Evolutionary conservation across 345 rosid genomes (phyloP), one percentile per base, ranked within the genome.

Genomic region (Heritiera littoralis): DNA sequence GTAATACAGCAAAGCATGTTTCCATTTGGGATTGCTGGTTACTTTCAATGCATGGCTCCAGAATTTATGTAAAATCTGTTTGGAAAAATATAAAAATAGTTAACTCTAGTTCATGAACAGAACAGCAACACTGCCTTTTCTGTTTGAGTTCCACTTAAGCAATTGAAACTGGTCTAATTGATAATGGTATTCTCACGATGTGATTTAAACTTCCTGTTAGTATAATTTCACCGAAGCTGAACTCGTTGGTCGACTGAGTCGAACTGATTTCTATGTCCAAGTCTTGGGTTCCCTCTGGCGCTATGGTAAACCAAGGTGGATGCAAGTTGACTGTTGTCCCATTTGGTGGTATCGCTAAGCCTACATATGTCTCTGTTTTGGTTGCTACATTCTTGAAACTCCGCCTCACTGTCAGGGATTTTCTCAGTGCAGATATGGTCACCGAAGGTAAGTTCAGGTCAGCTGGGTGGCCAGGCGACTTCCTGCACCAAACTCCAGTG

Each of bases 371-470:
- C 78, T 93, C 93, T 35, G 86, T 81, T 81, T 82, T 87, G 76
- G 64, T 75, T 2, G 85, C 89, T 28, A 88, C 92, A 45, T 88
- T 92, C 81, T 74, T 89, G 82, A 95, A 87, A 71, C 85, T 89
- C 82, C 97, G 84, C 51, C 66, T 85, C 77, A 92, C 70, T 8
- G 66, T 74, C 75, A 76, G 85, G 14, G 89, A 74, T 23, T 83
- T 85, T 64, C 51, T 80, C 11, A 93, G 81, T 30, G 88, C 69
- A 48, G 96, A 89, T 79, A 93, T 82, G 10, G 94, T 92, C 61
- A 93, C 88, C 1, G 94, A 95, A 1, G 97, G 98, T 18, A 90
- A 85, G 86, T 95, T 93, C 74, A 95, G 86, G 80, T 91, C 84
- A 1, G 97, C 91, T 0, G 91, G 94, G 76, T 86, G 88, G 89